A percentile compares a stretch with the other conserved stretches of the same genome.
phyloP scores from a whole-genome alignment of 2,329 filamentous ascomycete genomes.

The Exserohilum turcica region DNA sequence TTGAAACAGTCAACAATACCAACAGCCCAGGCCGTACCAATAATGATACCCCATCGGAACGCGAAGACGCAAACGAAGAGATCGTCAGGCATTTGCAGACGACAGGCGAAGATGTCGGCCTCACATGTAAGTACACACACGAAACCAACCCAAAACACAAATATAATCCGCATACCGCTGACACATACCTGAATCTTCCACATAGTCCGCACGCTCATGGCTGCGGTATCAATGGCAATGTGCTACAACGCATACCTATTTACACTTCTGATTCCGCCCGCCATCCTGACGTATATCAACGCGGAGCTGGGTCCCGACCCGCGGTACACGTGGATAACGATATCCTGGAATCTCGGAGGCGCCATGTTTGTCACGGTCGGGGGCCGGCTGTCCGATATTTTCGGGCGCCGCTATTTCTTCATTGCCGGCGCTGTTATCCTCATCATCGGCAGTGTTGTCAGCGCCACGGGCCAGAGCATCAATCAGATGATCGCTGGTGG shows the following conservation, averaged over 20 bases:
- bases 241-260: constrained; percentile 44
- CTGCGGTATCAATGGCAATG: constrained; percentile 34
- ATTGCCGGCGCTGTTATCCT: constrained; percentile 42
- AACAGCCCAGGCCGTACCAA: constrained; percentile 12
- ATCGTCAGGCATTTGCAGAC: constrained; percentile 37
- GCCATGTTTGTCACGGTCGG: constrained; percentile 42
- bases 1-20: constrained; percentile 26
- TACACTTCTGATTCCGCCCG: constrained; percentile 41
- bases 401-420: constrained; percentile 45
- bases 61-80: constrained; percentile 31
- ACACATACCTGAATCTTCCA: background rate
- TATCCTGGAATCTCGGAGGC: constrained; percentile 42
- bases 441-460: constrained; percentile 47
- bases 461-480: constrained; percentile 49
- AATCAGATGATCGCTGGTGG: constrained; percentile 51
- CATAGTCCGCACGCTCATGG: constrained; percentile 30
- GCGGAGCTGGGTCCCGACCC: constrained; percentile 41
- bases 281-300: constrained; percentile 41
- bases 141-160: background rate
- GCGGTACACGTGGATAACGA: constrained; percentile 41
- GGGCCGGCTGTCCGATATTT: constrained; percentile 49
- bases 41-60: constrained; percentile 11
- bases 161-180: no score
- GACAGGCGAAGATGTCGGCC: constrained; percentile 39
- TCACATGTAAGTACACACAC: constrained; percentile 22